Base-by-base conservation (phyloP, 1,284 basidiomycete genomes). In the Violaceomyces palustris region DNA sequence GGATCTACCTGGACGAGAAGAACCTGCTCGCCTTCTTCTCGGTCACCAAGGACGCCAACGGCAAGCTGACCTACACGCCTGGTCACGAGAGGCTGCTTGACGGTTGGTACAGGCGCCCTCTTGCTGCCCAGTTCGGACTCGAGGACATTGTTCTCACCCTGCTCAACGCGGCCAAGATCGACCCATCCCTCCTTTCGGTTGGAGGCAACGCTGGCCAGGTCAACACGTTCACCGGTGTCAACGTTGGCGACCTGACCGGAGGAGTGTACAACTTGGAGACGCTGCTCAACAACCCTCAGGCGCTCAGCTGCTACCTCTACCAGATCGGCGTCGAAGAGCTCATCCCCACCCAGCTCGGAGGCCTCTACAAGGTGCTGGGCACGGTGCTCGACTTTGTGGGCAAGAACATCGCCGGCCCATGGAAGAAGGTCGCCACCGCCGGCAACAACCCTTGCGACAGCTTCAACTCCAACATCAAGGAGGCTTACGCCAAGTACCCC, bases 1-100 rank as follows among this genome's bases (percentile, higher is more conserved):
- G 55, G n/a, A 41, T 63, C 29, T 64, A 64, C 51, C 54, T 64
- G 14, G 61, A 64, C 42, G 61, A 64, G 37, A 43, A 44, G 36
- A 62, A 64, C 47, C 50, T 64, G 1, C 32, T 62, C 32, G 50
- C 61, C 46, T 64, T 64, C 45, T 64, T 64, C 39, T 33, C 39
- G 6, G 49, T 63, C n/a, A 41, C 40, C 34, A 35, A 44, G 15
- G 40, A 44, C 30, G 29, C 28, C 4, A 28, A 54, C 29, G 46
- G 46, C 40, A 32, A 19, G 8, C 52, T 62, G 39, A 46, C 37
- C 28, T 64, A 64, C 46, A 64, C 54, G 27, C 61, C 59, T 6
- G 61, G 61, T 22, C 55, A 64, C 46, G 61, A 64, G 42, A 40
- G 52, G 25, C 42, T 64, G 27, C 40, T 55, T 4, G 35, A 42